Conservation (phyloP, 768 basidiomycete genomes). For the Rubroboletus pulcherrimus region DNA sequence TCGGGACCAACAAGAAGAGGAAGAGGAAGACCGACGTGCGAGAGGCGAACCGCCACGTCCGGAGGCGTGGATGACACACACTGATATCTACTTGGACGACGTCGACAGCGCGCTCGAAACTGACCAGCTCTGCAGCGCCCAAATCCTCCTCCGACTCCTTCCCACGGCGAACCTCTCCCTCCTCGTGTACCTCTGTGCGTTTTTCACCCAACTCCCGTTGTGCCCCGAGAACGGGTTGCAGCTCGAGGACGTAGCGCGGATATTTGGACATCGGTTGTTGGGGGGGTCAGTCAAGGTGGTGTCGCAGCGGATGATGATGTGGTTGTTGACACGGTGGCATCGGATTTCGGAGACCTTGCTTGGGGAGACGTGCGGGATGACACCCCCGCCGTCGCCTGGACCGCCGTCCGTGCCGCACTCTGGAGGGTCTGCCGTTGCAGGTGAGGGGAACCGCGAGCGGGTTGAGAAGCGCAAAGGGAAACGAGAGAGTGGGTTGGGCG, state of each 20-base stretch:
- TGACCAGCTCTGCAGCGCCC: conserved; percentile 38
- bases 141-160: conserved; percentile 49
- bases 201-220: conserved; percentile 50
- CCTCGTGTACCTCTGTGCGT: conserved; percentile 43
- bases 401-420: not conserved
- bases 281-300: conserved; percentile 29
- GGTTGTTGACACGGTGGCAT: conserved; percentile 30
- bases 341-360: conserved; percentile 26
- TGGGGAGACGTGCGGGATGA: conserved; percentile 24
- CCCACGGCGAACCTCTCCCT: conserved; percentile 39
- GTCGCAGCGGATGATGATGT: conserved; percentile 31
- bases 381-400: conserved; percentile 9
- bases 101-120: conserved; percentile 27
- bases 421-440: not conserved
- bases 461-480: conserved; percentile 17
- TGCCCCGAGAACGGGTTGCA: conserved; percentile 49
- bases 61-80: conserved; percentile 5
- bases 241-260: conserved; percentile 41
- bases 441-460: conserved; percentile 1
- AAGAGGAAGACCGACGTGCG: conserved; percentile 31
- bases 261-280: conserved; percentile 43
- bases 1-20: conserved; percentile 27
- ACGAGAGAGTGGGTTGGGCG: not conserved
- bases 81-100: conserved; percentile 16
- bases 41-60: conserved; percentile 26